Base-by-base conservation (phyloP, 768 basidiomycete genomes). In the Lentinula aciculospora region DNA sequence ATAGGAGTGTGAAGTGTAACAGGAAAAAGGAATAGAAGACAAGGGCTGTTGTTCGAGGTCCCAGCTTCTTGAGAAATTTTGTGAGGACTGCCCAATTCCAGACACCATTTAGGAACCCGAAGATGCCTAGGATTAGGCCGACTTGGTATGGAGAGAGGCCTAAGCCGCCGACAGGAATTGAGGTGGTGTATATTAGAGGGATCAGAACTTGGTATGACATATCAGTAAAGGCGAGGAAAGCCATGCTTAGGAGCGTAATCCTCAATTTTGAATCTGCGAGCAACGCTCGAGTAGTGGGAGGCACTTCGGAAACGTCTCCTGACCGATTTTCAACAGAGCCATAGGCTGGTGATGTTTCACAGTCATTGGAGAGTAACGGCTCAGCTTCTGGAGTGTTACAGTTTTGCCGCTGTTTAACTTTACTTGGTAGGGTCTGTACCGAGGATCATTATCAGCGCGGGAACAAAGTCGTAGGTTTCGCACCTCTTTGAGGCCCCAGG, bases 61-160 rank as follows among this genome's bases (percentile, higher is more conserved):
- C 88, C 56, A 80, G 80, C 4, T 72, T 71, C 44, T 81, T 71
- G 36, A 86, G 76, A 23, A 81, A 50, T 23, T 69, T 66, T 4
- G 81, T 80, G 60, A 86, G 79, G 64, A 79, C 72, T 56, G 77
- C 68, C 12, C 81, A 62, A 63, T 87, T 85, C 60, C 83, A 67
- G 29, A 79, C 10, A 3, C 83, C 80, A 56, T 82, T 86, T 53
- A 76, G 55, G 23, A 84, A 62, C 1, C 84, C 84, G 58, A 73
- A 77, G 5, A 65, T 46, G 3, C 76, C 75, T 27, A 81, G 73
- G 34, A 81, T 77, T 31, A 72, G 68, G 13, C 82, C 82, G 31
- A 85, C 83, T 15, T 64, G 59, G 23, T 73, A 73, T 3, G 83
- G 78, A 27, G 71, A 67, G 29, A 85, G 68, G 3, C 80, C 81